A percentile compares a stretch with the other conserved stretches of the same genome.
phyloP scores from a whole-genome alignment of 768 basidiomycete species.

The Pulveroboletus sp. region DNA sequence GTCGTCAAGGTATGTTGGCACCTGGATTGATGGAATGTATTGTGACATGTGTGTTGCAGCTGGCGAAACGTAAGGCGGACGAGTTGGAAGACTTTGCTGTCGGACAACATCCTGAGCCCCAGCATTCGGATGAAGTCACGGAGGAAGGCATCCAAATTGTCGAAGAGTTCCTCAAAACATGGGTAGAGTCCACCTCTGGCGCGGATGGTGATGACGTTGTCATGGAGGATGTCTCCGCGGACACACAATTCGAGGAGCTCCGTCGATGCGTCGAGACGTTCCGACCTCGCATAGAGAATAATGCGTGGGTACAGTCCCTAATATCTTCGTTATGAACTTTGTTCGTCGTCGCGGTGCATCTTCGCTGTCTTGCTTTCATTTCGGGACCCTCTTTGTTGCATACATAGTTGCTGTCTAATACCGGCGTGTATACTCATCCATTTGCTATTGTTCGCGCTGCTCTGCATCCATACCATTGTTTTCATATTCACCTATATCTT shows the following conservation, averaged over 20 bases:
- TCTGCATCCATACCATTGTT: slow-evolving; percentile 12
- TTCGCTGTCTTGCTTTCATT: neutral
- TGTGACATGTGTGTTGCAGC: slow-evolving; percentile 38
- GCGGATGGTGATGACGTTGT: slow-evolving; percentile 44
- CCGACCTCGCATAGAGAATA: slow-evolving; percentile 68
- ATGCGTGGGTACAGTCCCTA: slow-evolving; percentile 72
- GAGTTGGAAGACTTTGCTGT: slow-evolving; percentile 84
- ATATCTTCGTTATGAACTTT: slow-evolving; percentile 39
- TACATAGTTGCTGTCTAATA: slow-evolving; percentile 11
- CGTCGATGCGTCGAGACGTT: slow-evolving; percentile 63
- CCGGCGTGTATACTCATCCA: slow-evolving; percentile 9
- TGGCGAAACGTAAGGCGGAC: slow-evolving; percentile 90
- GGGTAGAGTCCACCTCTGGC: slow-evolving; percentile 45
- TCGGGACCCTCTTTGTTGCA: neutral
- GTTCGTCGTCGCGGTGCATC: neutral
- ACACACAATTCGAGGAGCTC: slow-evolving; percentile 44
- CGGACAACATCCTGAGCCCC: slow-evolving; percentile 35
- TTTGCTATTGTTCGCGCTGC: slow-evolving; percentile 6
- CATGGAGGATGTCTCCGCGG: slow-evolving; percentile 45
- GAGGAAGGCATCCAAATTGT: slow-evolving; percentile 82
- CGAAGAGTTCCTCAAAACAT: slow-evolving; percentile 71
- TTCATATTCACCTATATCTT: slow-evolving; percentile 4
- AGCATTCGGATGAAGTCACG: slow-evolving; percentile 56
- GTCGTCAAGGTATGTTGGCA: slow-evolving; percentile 69
- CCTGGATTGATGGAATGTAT: neutral